These are phyloP conservation scores for Solanum dulcamara DNA, from an alignment of 257 asterid species.

Conservation along the genomic window DNA sequence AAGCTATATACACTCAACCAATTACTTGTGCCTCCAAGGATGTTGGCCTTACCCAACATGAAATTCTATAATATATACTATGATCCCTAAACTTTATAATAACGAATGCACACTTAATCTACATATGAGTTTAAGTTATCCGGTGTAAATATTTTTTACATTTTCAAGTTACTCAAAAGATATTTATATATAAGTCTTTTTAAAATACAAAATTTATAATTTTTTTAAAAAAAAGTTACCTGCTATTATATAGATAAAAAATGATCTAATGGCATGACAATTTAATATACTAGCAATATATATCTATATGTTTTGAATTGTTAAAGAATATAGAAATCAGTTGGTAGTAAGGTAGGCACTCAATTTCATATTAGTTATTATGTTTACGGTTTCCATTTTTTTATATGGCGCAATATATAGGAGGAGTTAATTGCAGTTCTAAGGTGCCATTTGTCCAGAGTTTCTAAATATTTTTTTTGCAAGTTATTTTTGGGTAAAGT, in stretches of 20 bases:
- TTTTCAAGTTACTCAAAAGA: no score
- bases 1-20: not conserved
- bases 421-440: not conserved
- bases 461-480: no score
- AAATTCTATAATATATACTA: no score
- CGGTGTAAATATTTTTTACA: no score
- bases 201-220: rapidly evolving
- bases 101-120: not conserved
- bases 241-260: not conserved
- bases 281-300: not conserved
- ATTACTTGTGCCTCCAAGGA: not conserved
- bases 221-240: not conserved
- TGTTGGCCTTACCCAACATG: not conserved
- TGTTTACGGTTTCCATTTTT: not conserved
- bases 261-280: not conserved
- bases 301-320: not conserved
- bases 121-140: not conserved
- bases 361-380: not conserved
- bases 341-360: not conserved
- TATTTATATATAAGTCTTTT: no score
- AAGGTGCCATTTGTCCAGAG: no score
- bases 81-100: no score
- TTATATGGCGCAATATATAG: not conserved
- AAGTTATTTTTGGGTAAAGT: no score
- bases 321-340: not conserved